These are phyloP conservation scores for Choiromyces venosus DNA, from an alignment of 495 filamentous ascomycete genomes.

Conservation along the genomic window DNA sequence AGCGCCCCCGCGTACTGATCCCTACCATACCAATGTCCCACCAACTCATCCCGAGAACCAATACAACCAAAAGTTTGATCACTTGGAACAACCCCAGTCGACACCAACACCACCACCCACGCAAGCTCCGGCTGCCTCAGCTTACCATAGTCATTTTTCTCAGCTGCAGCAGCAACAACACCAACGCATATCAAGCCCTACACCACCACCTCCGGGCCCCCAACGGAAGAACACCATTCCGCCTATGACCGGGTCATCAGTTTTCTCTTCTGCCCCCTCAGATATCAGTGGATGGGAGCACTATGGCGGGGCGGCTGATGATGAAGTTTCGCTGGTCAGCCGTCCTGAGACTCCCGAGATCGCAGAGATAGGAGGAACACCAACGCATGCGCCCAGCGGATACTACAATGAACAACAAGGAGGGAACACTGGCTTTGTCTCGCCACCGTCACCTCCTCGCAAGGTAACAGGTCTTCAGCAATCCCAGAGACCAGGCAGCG, in stretches of 20 bases:
- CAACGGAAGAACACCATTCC: slow-evolving; percentile 8
- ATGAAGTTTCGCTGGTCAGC: slow-evolving; percentile 10
- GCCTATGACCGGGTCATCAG: neutral
- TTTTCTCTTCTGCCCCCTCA: slow-evolving; percentile 3
- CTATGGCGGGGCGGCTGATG: neutral
- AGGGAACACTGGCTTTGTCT: neutral
- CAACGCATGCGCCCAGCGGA: neutral
- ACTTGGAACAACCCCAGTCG: slow-evolving; percentile 18
- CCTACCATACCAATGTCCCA: neutral
- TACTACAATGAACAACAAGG: neutral
- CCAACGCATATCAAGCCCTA: neutral
- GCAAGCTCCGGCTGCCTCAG: slow-evolving; percentile 8
- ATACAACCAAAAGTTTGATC: slow-evolving; percentile 1
- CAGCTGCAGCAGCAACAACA: slow-evolving; percentile 26
- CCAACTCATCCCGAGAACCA: neutral
- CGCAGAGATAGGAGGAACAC: neutral
- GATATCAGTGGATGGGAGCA: slow-evolving; percentile 18
- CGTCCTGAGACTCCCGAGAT: slow-evolving; percentile 15
- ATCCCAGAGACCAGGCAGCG: slow-evolving; percentile 7
- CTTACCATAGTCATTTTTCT: slow-evolving; percentile 25
- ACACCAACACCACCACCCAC: slow-evolving; percentile 13
- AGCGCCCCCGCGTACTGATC: neutral
- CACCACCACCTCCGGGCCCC: slow-evolving; percentile 5
- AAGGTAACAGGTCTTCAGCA: neutral
- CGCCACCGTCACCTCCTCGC: slow-evolving; percentile 21